Evolutionary conservation across 1,139 yeast genomes (phyloP), one percentile per base, ranked within the genome.

Genomic region (Geotrichum restrictum): DNA sequence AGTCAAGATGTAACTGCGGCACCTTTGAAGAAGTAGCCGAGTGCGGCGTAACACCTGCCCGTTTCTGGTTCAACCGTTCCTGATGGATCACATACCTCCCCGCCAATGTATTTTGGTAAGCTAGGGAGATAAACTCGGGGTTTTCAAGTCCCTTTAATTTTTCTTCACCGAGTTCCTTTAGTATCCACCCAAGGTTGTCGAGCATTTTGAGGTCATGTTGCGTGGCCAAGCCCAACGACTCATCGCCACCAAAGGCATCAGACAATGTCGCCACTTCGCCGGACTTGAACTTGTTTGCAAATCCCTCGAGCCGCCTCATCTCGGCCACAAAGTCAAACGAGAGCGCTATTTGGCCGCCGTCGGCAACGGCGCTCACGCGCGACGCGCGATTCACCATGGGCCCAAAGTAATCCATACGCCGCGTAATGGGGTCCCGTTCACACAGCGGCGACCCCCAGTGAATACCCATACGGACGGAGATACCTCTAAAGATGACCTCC

Each of bases 381-480:
- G 98, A 85, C 0, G 99, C 88, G 54, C 96, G 78, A 66, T 93
- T 93, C 27, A 93, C 99, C 93, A 93, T 91, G 0, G 99, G 98
- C 0, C 99, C 99, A 63, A 93, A 86, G 68, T 93, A 93, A 70
- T 93, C 99, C 98, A 94, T 93, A 73, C 99, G 82, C 59, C 91
- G 81, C 0, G 98, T 93, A 53, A 91, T 89, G 53, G 93, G 85
- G 73, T 93, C 98, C 3, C 87, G 81, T 66, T 94, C 99, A 63
- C 96, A 88, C 45, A 93, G 97, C 0, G 99, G 98, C 1, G 86
- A 77, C 54, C 99, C 99, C 96, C 98, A 93, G 69, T 93, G 98
- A 48, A 88, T 80, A 57, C 98, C 98, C 98, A 93, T 93, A 64
- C 99, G 80, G 10, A 93, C 99, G 0, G 95, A 85, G 49, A 93